phyloP scores from a whole-genome alignment of 495 filamentous ascomycete genomes.

The Lasiosphaeria miniovina region DNA sequence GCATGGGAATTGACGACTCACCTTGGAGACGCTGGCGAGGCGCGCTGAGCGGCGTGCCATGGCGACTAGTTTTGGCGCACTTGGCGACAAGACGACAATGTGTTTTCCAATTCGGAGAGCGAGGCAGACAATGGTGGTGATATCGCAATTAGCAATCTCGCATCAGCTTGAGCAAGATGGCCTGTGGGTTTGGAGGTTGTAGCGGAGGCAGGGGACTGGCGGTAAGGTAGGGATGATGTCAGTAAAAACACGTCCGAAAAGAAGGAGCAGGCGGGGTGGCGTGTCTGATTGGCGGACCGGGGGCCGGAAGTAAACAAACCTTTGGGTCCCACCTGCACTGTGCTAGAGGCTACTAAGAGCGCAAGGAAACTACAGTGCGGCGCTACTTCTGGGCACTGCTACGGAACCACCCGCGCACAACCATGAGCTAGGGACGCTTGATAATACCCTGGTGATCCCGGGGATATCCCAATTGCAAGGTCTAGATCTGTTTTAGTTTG shows the following conservation, averaged over 20 bases:
- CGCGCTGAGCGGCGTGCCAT: conserved; percentile 51
- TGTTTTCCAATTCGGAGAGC: background rate
- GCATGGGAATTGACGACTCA: conserved; percentile 20
- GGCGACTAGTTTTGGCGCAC: conserved; percentile 4
- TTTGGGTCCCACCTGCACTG: background rate
- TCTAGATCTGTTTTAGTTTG: no score
- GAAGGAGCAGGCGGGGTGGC: conserved; percentile 14
- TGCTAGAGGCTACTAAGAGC: background rate
- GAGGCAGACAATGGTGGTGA: background rate
- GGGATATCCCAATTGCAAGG: no score
- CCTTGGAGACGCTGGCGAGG: conserved; percentile 43
- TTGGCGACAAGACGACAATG: background rate
- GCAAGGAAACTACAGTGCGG: no score
- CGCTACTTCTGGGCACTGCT: no score
- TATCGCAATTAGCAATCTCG: background rate
- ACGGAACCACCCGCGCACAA: background rate
- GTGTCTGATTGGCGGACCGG: conserved; percentile 27
- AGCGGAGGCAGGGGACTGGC: conserved; percentile 1
- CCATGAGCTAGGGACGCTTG: no score
- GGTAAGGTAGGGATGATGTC: conserved; percentile 27
- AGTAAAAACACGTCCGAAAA: conserved; percentile 20
- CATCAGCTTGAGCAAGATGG: conserved; percentile 1
- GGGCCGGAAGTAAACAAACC: conserved; percentile 33
- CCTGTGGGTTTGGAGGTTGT: conserved; percentile 22
- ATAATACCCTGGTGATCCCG: no score